Percentiles rank a stretch among this genome's conserved stretches.
Evolutionary conservation across 345 rosid species (phyloP).

Genomic region (Syzygium jambos): DNA sequence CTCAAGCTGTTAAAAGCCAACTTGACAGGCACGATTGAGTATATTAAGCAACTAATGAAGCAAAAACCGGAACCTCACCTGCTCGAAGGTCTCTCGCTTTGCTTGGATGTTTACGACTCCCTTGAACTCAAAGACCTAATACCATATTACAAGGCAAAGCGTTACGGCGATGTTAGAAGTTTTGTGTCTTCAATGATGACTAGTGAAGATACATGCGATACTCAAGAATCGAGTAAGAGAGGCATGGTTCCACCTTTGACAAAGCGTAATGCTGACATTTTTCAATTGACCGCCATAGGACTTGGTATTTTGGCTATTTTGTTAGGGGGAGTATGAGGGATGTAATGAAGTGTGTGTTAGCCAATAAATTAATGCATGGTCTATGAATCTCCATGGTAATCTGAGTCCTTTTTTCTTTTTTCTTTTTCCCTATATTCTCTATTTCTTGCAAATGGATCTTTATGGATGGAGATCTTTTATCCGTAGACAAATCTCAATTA

Average conservation of each 20-base stretch:
- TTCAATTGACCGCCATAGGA: not conserved
- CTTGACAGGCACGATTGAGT: not conserved
- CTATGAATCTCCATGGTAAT: not conserved
- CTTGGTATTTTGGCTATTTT: not conserved
- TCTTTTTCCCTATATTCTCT: too few relatives aligned
- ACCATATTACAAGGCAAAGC: not conserved
- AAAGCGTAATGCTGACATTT: not conserved
- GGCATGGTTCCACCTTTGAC: not conserved
- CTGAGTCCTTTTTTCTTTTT: not conserved
- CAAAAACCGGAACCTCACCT: not conserved
- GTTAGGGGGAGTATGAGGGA: not conserved
- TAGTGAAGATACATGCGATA: not conserved
- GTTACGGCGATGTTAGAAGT: accelerated
- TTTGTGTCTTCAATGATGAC: not conserved
- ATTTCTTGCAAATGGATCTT: too few relatives aligned
- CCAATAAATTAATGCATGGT: not conserved
- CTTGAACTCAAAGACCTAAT: not conserved
- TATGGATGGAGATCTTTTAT: not conserved
- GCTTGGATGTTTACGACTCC: not conserved
- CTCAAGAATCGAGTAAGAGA: not conserved
- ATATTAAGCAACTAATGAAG: not conserved
- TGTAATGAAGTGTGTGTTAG: not conserved
- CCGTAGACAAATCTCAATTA: not conserved
- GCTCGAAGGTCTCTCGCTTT: not conserved
- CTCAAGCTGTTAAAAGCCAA: not conserved